Conservation (phyloP, 1,139 yeast genomes). For the Martiniozyma asiatica region DNA sequence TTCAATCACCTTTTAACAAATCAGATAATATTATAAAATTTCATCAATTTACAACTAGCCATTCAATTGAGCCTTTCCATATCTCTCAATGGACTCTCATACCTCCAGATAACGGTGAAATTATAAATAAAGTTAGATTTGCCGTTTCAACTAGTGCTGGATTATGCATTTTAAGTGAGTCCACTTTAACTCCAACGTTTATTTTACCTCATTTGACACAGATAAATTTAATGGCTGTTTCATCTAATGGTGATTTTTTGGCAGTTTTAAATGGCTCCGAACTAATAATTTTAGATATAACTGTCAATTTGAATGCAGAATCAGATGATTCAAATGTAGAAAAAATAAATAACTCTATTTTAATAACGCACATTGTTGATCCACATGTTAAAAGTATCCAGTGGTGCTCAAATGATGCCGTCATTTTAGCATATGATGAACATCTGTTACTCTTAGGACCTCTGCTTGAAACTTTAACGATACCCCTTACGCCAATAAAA, state of each 20-base stretch:
- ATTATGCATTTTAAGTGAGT: slow-evolving; percentile 1
- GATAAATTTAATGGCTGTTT: slow-evolving; percentile 33
- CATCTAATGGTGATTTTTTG: slow-evolving; percentile 53
- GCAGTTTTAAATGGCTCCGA: no score
- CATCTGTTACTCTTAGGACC: slow-evolving; percentile 68
- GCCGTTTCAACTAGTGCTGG: slow-evolving; percentile 2
- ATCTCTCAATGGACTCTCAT: slow-evolving; percentile 24
- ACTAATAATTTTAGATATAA: slow-evolving; percentile 24
- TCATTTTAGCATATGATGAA: slow-evolving; percentile 47
- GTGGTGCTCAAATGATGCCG: slow-evolving; percentile 87
- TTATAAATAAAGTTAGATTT: not conserved
- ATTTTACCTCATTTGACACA: slow-evolving; percentile 15
- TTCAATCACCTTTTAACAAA: slow-evolving; percentile 11
- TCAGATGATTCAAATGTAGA: no score
- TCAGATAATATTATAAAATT: not conserved
- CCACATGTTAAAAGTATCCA: slow-evolving; percentile 15
- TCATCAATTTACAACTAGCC: slow-evolving; percentile 3
- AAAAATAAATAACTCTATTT: no score
- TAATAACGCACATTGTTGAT: slow-evolving; percentile 5
- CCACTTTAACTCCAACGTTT: not conserved
- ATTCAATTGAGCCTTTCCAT: slow-evolving; percentile 7
- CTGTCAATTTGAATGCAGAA: no score
- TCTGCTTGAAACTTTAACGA: slow-evolving; percentile 38
- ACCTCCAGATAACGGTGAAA: slow-evolving; percentile 11
- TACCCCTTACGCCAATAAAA: no score